These are phyloP conservation scores for Neonectria faginata DNA, from an alignment of 2,329 filamentous ascomycete genomes.

Conservation along the genomic window DNA sequence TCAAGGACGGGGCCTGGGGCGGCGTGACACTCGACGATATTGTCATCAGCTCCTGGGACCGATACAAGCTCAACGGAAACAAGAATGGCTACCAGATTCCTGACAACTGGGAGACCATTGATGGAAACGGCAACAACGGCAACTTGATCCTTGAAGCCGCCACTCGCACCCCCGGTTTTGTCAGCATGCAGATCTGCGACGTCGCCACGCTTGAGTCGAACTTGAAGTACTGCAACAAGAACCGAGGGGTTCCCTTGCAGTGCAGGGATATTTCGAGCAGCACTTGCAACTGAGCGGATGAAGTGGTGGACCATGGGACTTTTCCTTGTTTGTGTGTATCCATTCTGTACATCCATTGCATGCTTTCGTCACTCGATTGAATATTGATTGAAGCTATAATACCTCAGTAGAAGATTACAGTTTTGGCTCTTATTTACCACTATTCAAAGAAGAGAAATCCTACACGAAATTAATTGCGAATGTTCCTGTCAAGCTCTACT, in stretches of 20 bases:
- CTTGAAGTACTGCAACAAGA: slow-evolving; percentile 11
- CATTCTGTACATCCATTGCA: neutral
- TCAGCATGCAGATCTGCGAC: slow-evolving; percentile 7
- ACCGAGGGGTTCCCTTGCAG: slow-evolving; percentile 3
- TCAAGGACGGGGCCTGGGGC: slow-evolving; percentile 9
- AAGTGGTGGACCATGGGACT: neutral
- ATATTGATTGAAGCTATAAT: too few relatives aligned
- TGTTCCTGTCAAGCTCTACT: too few relatives aligned
- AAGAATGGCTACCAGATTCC: slow-evolving; percentile 14
- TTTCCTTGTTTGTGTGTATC: neutral
- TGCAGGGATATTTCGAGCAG: neutral
- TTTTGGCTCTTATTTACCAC: too few relatives aligned
- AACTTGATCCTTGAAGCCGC: slow-evolving; percentile 16
- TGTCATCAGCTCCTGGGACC: slow-evolving; percentile 19
- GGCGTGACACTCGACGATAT: slow-evolving; percentile 15
- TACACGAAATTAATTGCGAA: too few relatives aligned
- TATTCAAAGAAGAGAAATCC: too few relatives aligned
- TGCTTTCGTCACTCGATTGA: neutral
- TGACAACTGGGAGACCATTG: slow-evolving; percentile 5
- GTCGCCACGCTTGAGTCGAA: slow-evolving; percentile 1
- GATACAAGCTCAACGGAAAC: slow-evolving; percentile 17
- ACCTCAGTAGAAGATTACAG: too few relatives aligned
- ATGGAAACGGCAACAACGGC: slow-evolving; percentile 10
- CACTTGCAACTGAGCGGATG: neutral
- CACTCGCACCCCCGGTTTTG: slow-evolving; percentile 11